Evolutionary conservation across 495 filamentous ascomycete genomes (phyloP).

Genomic region (Neurospora sp.): DNA sequence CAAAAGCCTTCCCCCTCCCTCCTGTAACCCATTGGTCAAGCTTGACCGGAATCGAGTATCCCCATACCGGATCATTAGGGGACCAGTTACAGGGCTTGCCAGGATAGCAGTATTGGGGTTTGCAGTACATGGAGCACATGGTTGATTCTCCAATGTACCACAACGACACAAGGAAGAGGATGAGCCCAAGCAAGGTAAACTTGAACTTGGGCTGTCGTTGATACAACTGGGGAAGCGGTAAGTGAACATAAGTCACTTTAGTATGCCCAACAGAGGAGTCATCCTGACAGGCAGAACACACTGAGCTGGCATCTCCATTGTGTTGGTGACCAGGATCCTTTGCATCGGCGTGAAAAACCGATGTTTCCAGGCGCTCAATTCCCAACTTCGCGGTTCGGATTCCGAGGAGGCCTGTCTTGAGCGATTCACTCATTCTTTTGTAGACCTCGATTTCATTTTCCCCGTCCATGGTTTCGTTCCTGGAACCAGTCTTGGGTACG

Average conservation of each 20-base stretch:
- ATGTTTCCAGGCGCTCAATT: conserved; percentile 54
- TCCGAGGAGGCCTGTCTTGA: conserved; percentile 48
- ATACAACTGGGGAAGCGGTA: conserved; percentile 54
- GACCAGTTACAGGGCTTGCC: conserved; percentile 36
- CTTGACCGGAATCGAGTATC: conserved; percentile 44
- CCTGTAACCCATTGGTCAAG: conserved; percentile 44
- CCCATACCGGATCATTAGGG: conserved; percentile 41
- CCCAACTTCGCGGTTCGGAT: conserved; percentile 59
- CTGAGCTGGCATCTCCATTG: conserved; percentile 13
- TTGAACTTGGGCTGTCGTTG: conserved; percentile 32
- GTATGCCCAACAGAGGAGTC: background rate
- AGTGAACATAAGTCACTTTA: conserved; percentile 22
- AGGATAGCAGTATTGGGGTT: conserved; percentile 40
- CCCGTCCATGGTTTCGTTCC: conserved; percentile 12
- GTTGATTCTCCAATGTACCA: conserved; percentile 53
- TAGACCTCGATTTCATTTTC: conserved; percentile 44
- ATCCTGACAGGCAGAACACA: background rate
- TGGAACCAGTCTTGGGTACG: background rate
- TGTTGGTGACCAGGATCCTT: conserved; percentile 8
- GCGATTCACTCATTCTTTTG: conserved; percentile 47
- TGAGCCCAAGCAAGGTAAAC: conserved; percentile 49
- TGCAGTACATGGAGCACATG: conserved; percentile 54
- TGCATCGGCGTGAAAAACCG: conserved; percentile 37
- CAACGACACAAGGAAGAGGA: conserved; percentile 32
- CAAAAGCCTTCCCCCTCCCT: conserved; percentile 26